Evolutionary conservation across 768 basidiomycete species (phyloP).

Genomic region (Mycena metata): DNA sequence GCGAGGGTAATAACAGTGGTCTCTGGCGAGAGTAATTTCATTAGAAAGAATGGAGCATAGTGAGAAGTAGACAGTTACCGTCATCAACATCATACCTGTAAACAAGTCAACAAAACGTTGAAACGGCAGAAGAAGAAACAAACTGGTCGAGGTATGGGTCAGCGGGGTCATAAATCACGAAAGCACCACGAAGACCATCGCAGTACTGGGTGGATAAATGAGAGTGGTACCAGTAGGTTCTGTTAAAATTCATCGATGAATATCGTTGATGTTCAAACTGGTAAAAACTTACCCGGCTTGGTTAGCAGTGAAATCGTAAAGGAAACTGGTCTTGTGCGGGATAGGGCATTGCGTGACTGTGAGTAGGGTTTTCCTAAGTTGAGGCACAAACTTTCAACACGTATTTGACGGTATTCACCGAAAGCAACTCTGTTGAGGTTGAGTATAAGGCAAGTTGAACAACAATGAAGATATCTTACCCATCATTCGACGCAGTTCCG

Average conservation of each 20-base stretch:
- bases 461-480: slow-evolving; percentile 5
- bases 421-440: too few species aligned
- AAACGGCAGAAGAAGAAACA: not conserved
- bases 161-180: slow-evolving; percentile 61
- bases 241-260: slow-evolving; percentile 48
- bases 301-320: slow-evolving; percentile 54
- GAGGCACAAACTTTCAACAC: not conserved
- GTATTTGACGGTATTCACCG: too few species aligned
- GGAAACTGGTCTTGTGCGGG: slow-evolving; percentile 51
- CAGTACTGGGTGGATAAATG: slow-evolving; percentile 46
- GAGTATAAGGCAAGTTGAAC: too few species aligned
- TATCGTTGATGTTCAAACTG: not conserved
- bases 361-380: slow-evolving; percentile 46
- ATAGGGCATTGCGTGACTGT: slow-evolving; percentile 62
- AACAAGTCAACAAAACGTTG: not conserved
- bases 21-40: slow-evolving; percentile 41
- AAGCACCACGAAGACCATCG: slow-evolving; percentile 57
- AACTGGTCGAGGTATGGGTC: slow-evolving; percentile 11
- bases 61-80: not conserved
- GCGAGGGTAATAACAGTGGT: slow-evolving; percentile 58
- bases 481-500: slow-evolving; percentile 51
- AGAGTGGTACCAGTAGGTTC: slow-evolving; percentile 60
- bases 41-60: not conserved
- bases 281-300: slow-evolving; percentile 8
- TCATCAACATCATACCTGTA: slow-evolving; percentile 12